A percentile compares a stretch with the other conserved stretches of the same genome.
These are phyloP conservation scores for Gynostemma pentaphyllum DNA, from an alignment of 306 rosid genomes.

Conservation along the genomic window DNA sequence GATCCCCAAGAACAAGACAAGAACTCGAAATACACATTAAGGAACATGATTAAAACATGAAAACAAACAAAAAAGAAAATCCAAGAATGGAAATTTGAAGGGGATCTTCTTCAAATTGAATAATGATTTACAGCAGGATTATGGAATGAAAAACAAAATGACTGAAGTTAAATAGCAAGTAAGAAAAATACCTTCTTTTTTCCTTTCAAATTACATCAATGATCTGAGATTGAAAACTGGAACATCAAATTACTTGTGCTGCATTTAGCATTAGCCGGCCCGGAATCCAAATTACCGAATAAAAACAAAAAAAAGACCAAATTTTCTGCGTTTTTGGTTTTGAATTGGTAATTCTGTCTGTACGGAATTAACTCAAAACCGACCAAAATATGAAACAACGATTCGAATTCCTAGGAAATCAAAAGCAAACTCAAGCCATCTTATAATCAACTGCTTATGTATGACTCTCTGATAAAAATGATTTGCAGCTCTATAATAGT, in stretches of 20 bases:
- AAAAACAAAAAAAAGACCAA: too few relatives aligned
- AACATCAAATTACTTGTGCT: neutral
- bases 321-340: too few relatives aligned
- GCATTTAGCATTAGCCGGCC: constrained; percentile 7
- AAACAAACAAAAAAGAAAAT: too few relatives aligned
- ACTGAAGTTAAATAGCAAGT: neutral
- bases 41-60: neutral
- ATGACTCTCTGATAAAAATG: neutral
- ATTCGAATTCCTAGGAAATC: neutral
- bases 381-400: neutral
- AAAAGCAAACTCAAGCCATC: neutral
- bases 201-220: neutral
- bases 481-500: neutral
- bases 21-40: neutral
- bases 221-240: neutral
- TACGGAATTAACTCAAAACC: neutral
- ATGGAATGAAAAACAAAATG: neutral
- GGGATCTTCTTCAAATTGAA: constrained; percentile 5
- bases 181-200: too few relatives aligned
- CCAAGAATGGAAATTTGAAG: neutral
- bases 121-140: neutral
- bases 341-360: neutral
- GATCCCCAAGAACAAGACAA: neutral
- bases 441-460: neutral
- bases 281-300: neutral